Conservation (phyloP, 169 alveolate genomes). For the Plasmodium ovale region DNA sequence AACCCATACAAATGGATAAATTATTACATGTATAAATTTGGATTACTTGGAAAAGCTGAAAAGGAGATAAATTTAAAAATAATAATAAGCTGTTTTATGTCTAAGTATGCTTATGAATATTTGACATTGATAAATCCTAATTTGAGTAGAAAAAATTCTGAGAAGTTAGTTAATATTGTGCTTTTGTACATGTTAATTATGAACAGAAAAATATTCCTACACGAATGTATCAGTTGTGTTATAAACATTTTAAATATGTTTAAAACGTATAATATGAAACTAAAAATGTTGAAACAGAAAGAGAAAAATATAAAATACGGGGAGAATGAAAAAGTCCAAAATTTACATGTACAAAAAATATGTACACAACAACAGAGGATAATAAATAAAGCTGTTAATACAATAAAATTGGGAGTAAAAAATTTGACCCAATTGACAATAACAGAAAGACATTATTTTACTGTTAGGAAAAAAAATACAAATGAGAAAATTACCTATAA, state of each 20-base stretch:
- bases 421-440: slow-evolving; percentile 61
- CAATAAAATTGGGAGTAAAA: slow-evolving; percentile 67
- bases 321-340: background rate
- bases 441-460: slow-evolving; percentile 74
- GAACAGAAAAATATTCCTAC: slow-evolving; percentile 72
- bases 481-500: slow-evolving; percentile 43
- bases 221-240: slow-evolving; percentile 64
- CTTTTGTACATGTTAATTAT: slow-evolving; percentile 70
- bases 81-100: slow-evolving; percentile 75
- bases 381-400: slow-evolving; percentile 68
- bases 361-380: slow-evolving; percentile 47
- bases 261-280: slow-evolving; percentile 66
- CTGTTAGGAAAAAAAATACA: slow-evolving; percentile 28
- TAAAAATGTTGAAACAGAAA: slow-evolving; percentile 64
- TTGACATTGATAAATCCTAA: slow-evolving; percentile 67
- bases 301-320: slow-evolving; percentile 15
- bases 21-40: slow-evolving; percentile 58
- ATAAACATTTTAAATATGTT: slow-evolving; percentile 69
- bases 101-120: slow-evolving; percentile 74
- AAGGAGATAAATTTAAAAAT: slow-evolving; percentile 71
- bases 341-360: slow-evolving; percentile 10
- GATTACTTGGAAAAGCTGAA: slow-evolving; percentile 71
- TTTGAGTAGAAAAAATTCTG: slow-evolving; percentile 38
- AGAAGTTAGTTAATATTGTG: slow-evolving; percentile 53
- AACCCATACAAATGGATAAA: background rate